A percentile compares a stretch with the other conserved stretches of the same genome.
Conservation (phyloP, 1,284 basidiomycete species). For the Malassezia psittaci region DNA sequence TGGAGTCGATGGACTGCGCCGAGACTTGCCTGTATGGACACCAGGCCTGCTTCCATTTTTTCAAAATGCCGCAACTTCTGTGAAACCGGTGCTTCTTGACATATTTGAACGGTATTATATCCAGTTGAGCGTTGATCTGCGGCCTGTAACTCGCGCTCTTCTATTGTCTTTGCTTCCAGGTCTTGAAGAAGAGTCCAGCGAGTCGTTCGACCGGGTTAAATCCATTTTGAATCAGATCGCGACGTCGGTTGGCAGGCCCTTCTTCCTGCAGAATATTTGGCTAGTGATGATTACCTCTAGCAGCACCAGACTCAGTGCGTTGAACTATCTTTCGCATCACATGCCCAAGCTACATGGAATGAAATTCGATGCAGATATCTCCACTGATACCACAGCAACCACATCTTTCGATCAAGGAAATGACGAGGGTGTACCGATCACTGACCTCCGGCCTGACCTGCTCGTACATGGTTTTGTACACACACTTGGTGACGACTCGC, state of each 20-base stretch:
- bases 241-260: conserved; percentile 58
- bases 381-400: background rate
- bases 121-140: conserved; percentile 67
- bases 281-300: conserved; percentile 84
- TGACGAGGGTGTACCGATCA: conserved; percentile 16
- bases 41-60: conserved; percentile 96
- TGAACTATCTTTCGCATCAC: conserved; percentile 74
- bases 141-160: conserved; percentile 85
- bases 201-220: conserved; percentile 85
- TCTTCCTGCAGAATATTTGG: conserved; percentile 93
- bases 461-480: conserved; percentile 84
- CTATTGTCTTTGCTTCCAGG: conserved; percentile 77
- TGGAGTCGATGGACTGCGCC: conserved; percentile 73
- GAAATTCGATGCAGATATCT: background rate
- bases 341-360: conserved; percentile 52
- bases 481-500: conserved; percentile 70
- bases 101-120: conserved; percentile 56
- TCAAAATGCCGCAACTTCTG: conserved; percentile 85
- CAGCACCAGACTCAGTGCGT: conserved; percentile 68
- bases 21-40: conserved; percentile 86
- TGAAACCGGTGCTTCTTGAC: conserved; percentile 30
- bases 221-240: conserved; percentile 70
- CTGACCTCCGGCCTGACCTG: conserved; percentile 70
- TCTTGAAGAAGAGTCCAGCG: conserved; percentile 36
- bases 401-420: conserved; percentile 4